phyloP scores from a whole-genome alignment of 164 flowering plant species.

The Amborella trichopoda region DNA sequence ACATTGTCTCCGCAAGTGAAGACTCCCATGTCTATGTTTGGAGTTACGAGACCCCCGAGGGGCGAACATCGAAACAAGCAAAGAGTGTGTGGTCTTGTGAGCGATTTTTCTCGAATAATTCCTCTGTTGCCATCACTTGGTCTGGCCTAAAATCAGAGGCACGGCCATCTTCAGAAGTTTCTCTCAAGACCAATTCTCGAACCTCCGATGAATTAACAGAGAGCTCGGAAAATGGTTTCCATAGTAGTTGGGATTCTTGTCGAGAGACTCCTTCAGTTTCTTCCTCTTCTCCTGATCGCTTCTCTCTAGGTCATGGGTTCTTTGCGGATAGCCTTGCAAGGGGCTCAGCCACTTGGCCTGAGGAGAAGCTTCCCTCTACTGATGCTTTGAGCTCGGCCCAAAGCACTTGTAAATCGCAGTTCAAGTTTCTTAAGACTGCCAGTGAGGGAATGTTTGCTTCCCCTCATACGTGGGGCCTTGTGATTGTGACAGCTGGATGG shows the following conservation, averaged over 20 bases:
- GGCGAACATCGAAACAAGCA: constrained; percentile 13
- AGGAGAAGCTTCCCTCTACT: constrained; percentile 42
- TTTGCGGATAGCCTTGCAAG: constrained; percentile 36
- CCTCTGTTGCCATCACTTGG: constrained; percentile 78
- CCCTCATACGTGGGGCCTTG: constrained; percentile 74
- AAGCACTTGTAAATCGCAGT: constrained; percentile 27
- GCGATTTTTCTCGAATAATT: constrained; percentile 42
- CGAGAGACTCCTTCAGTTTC: constrained; percentile 1
- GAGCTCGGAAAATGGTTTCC: constrained; percentile 6
- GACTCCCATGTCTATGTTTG: constrained; percentile 66
- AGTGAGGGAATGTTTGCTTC: constrained; percentile 31
- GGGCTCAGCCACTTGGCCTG: constrained; percentile 75
- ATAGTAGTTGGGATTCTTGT: constrained; percentile 5
- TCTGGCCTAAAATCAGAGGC: constrained; percentile 22
- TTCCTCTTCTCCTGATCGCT: constrained; percentile 30
- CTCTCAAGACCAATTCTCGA: constrained; percentile 4
- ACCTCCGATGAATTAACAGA: constrained; percentile 2
- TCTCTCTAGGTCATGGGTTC: constrained; percentile 32
- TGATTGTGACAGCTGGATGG: constrained; percentile 76
- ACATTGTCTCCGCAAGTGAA: constrained; percentile 56
- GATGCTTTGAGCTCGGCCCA: constrained; percentile 15
- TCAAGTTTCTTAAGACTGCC: constrained; percentile 49
- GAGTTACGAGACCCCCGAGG: constrained; percentile 30
- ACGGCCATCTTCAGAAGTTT: constrained; percentile 9
- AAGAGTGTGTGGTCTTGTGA: constrained; percentile 44